Base-by-base conservation (phyloP, 1,284 basidiomycete genomes). In the Melampsora larici-populina region DNA sequence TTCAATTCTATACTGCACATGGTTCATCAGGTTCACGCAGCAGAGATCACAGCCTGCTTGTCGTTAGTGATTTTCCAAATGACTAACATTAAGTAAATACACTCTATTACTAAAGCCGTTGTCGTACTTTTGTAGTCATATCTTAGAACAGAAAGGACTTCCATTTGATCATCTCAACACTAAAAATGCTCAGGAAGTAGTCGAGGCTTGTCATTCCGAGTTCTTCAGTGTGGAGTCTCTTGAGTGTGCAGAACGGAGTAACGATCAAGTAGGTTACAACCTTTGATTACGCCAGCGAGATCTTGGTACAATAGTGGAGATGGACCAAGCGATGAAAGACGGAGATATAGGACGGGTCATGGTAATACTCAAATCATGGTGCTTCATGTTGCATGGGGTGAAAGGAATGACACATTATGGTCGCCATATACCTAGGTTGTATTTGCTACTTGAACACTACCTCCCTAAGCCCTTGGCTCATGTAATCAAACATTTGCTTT, bases 381-480 rank as follows among this genome's bases (percentile, higher is more conserved):
- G 7, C 5, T 7, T 72, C 7, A 64, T 72, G 70, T 26, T 29
- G 3, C 49, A 70, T 63, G 70, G 70, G 24, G 2, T 33, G 55
- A 58, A 63, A 58, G 70, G 70, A 31, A 13, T 17, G 40, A 63
- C 21, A 63, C 36, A n/a, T 33, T 36, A 71, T 62, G 17, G 21
- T 18, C 55, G 5, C 5, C 40, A 43, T 43, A 7, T 43, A 8
- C 40, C 40, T 13, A 43, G 40, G 9, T 63, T 6, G 26, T 9
- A 9, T 43, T 13, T 43, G 11, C 5, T 43, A 7, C 11, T 71
- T 15, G 62, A 55, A 6, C 18, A 70, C 3, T 24, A 49, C 7
- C 40, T 43, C 5, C 68, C 48, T 8, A 46, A 29, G n/a, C 8
- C 43, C 7, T 9, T 70, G 11, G n/a, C 29, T 1, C 7, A 70